These are phyloP conservation scores for Ophiocordyceps sinensis DNA, from an alignment of 2,329 filamentous ascomycete genomes.

Conservation along the genomic window DNA sequence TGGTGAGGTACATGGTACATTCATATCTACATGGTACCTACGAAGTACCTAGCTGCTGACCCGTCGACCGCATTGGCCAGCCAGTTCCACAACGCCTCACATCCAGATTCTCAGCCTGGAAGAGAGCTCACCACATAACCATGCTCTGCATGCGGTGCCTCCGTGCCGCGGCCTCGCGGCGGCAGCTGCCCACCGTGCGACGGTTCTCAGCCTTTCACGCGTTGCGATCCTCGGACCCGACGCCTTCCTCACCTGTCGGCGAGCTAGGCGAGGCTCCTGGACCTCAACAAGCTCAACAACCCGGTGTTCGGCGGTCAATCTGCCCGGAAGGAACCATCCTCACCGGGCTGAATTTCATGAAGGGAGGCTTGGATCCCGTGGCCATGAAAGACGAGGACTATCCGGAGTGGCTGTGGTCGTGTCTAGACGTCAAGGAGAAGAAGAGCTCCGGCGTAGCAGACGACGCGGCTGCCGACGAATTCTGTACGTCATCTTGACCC, in stretches of 20 bases:
- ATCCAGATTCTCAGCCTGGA: slow-evolving; percentile 3
- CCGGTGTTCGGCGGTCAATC: slow-evolving; percentile 25
- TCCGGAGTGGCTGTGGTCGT: slow-evolving; percentile 66
- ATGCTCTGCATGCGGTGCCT: slow-evolving; percentile 36
- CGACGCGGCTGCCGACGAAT: slow-evolving; percentile 54
- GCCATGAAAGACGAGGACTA: slow-evolving; percentile 64
- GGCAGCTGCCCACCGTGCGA: slow-evolving; percentile 16
- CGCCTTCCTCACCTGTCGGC: slow-evolving; percentile 20
- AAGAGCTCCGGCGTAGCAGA: slow-evolving; percentile 27
- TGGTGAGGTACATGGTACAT: no score
- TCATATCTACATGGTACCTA: no score
- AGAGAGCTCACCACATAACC: slow-evolving; percentile 8
- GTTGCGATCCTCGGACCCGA: slow-evolving; percentile 21
- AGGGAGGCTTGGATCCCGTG: slow-evolving; percentile 57
- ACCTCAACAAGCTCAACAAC: slow-evolving; percentile 6
- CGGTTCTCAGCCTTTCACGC: slow-evolving; percentile 25
- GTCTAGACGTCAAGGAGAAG: slow-evolving; percentile 49
- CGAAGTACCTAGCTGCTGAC: no score
- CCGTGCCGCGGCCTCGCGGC: slow-evolving; percentile 22
- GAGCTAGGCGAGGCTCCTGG: slow-evolving; percentile 14
- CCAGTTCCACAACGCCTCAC: background rate
- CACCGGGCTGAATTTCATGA: slow-evolving; percentile 63
- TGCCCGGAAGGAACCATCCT: slow-evolving; percentile 56
- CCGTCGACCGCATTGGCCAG: slow-evolving; percentile 11
- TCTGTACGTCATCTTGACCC: slow-evolving; percentile 44